Conservation (phyloP, 441 rosid species). For the Theobroma grandiflorum region DNA sequence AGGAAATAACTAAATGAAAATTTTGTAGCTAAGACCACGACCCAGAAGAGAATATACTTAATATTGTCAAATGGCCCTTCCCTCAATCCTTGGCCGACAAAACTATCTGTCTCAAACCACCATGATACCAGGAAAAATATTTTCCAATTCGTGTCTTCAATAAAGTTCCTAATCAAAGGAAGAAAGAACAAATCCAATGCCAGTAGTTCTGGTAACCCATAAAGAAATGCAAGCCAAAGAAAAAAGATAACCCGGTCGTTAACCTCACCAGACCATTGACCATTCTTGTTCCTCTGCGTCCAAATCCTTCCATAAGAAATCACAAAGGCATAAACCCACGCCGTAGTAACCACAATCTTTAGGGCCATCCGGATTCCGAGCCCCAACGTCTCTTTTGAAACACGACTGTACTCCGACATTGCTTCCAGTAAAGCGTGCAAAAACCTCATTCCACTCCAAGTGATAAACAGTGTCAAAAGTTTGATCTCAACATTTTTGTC, state of each 20-base stretch:
- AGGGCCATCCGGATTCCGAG: constrained; percentile 74
- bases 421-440: constrained; percentile 79
- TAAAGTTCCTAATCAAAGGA: constrained; percentile 81
- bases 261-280: constrained; percentile 56
- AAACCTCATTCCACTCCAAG: constrained; percentile 87
- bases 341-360: constrained; percentile 63
- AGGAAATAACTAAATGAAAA: constrained; percentile 79
- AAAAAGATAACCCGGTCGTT: constrained; percentile 52
- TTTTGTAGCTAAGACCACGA: constrained; percentile 73
- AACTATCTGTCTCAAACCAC: constrained; percentile 90
- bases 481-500: constrained; percentile 60
- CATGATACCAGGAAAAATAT: constrained; percentile 66
- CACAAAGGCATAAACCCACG: constrained; percentile 65
- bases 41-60: constrained; percentile 78
- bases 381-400: constrained; percentile 71
- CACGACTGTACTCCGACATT: constrained; percentile 58
- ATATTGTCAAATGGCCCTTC: constrained; percentile 79
- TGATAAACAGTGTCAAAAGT: constrained; percentile 70
- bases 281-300: constrained; percentile 60
- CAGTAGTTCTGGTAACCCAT: constrained; percentile 68
- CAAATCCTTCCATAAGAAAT: constrained; percentile 75
- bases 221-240: constrained; percentile 62
- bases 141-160: constrained; percentile 79
- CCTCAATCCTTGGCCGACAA: constrained; percentile 86
- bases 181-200: constrained; percentile 62